These are phyloP conservation scores for Xylaria scruposa DNA, from an alignment of 495 filamentous ascomycete species.

Conservation along the genomic window DNA sequence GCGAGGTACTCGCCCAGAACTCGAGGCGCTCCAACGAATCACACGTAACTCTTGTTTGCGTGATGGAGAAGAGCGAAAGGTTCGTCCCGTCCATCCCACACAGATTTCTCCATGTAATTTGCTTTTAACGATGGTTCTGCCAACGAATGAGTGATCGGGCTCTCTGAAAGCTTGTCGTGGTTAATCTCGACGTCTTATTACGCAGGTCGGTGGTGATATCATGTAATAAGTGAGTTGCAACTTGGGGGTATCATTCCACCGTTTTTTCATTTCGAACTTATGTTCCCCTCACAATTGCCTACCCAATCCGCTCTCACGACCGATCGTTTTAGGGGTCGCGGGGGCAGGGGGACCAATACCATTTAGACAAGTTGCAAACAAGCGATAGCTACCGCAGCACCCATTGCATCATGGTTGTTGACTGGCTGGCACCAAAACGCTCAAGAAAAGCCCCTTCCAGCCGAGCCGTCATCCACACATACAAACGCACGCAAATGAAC, in stretches of 20 bases:
- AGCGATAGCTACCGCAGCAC: slow-evolving; percentile 12
- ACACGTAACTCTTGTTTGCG: not conserved
- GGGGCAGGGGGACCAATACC: slow-evolving; percentile 17
- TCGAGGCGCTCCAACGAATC: slow-evolving; percentile 1
- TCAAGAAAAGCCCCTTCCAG: slow-evolving; percentile 1
- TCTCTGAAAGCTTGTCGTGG: not conserved
- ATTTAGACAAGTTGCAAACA: slow-evolving; percentile 24
- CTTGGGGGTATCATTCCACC: not conserved
- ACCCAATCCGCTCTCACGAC: slow-evolving; percentile 5
- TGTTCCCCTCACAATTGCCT: not conserved
- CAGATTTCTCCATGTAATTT: not conserved
- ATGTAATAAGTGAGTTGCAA: not conserved
- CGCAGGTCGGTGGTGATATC: not conserved
- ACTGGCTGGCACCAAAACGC: not conserved
- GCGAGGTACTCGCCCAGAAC: not conserved
- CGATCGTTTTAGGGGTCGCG: not conserved
- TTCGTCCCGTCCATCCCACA: slow-evolving; percentile 18
- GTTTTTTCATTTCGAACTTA: not conserved
- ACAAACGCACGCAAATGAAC: not conserved
- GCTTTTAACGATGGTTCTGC: not conserved
- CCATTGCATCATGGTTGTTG: slow-evolving; percentile 3
- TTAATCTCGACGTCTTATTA: not conserved
- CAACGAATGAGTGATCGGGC: not conserved
- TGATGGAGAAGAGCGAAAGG: not conserved
- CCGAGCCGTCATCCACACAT: not conserved